Evolutionary conservation across 2,329 filamentous ascomycete species (phyloP), one percentile per base, ranked within the genome.

Genomic region (Stemphylium lycopersici): DNA sequence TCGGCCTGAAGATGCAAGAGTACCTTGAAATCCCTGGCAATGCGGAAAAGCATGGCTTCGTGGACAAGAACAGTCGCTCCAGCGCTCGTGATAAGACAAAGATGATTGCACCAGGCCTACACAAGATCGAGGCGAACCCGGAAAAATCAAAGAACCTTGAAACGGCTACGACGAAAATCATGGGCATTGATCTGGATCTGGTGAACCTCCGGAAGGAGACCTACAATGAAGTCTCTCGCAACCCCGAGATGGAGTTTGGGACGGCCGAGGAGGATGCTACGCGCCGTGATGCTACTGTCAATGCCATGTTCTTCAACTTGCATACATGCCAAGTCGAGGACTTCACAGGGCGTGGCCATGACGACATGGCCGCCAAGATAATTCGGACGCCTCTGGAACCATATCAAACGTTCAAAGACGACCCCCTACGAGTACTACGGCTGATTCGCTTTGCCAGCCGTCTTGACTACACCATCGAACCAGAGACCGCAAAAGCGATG

Each of bases 81-180:
- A 72, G 67, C 20, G 63, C 66, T n/a, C 72, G 66, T 12, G 74
- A 76, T 62, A 80, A 79, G 67, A 76, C 73, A 15, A 82, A 83
- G 47, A 87, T 88, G 52, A 81, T 95, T 48, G 88, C 89, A 12
- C 66, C 69, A 44, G 88, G 85, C 59, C 81, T 97, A 29, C 89
- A 97, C 80, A 96, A 91, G 74, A 93, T 97, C 63, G 88, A 89
- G 47, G 89, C 89, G 52, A 98, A 98, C 72, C 93, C 93, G 0
- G 92, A 97, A 68, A 97, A 96, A 78, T 96, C 92, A 16, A 98
- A 98, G 77, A 91, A 98, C 71, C 84, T 98, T 12, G 93, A 96
- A 76, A 98, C 93, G 0, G 90, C 91, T 43, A 96, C 91, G 8
- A 91, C 90, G 20, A 89, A 83, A 61, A 87, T 98, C 53, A 87